Base-by-base conservation (phyloP, 768 basidiomycete species). In the Cyathus striatus region DNA sequence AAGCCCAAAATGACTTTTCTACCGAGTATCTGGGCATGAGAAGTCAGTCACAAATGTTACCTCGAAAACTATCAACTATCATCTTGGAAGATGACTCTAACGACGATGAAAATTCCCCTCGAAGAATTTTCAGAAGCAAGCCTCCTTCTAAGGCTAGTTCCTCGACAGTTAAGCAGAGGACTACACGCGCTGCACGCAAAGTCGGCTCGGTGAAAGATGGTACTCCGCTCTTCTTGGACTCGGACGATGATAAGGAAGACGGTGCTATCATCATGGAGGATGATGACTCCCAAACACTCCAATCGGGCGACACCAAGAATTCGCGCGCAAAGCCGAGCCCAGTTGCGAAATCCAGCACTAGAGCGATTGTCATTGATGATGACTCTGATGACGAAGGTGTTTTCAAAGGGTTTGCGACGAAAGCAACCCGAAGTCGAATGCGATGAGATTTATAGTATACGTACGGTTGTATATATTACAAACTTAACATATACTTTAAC, bases 311-410 rank as follows among this genome's bases (percentile, higher is more conserved):
- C n/a, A n/a, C n/a, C n/a, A n/a, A n/a, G n/a, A n/a, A n/a, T n/a
- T n/a, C n/a, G n/a, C n/a, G n/a, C n/a, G n/a, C n/a, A n/a, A n/a
- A n/a, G n/a, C n/a, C n/a, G n/a, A n/a, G n/a, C n/a, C n/a, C n/a
- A n/a, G n/a, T n/a, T n/a, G n/a, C 20, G 5, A 42, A 32, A 42
- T 41, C 50, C 60, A 26, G 44, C 58, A 36, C 55, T 9, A 63
- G 49, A 39, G 40, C 68, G 23, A 59, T 72, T 9, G 59, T 79
- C 25, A 62, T 71, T 3, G 79, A 80, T 43, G 83, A 86, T 52
- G 83, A 84, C 56, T 84, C 81, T 7, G 86, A 86, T 52, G 80
- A 86, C 44, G 84, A 72, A 5, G 75, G 72, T 22, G 76, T 78
- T n/a, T 87, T 87, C 64, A 76, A 75, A 49, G 83, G 83, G 5